Conservation (phyloP, 2,329 filamentous ascomycete species). For the Venturia pyrina region DNA sequence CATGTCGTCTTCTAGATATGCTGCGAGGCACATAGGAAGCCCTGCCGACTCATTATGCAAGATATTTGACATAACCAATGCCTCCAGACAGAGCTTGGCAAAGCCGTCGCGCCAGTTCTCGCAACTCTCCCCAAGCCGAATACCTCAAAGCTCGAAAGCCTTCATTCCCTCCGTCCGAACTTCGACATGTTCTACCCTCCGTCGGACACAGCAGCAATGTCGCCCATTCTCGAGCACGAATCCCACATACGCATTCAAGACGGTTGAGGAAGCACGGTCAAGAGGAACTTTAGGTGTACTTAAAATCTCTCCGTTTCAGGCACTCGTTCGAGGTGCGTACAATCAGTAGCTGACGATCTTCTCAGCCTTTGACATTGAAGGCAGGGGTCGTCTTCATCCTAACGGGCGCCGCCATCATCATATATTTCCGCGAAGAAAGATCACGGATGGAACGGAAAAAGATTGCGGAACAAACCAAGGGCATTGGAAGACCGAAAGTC, state of each 20-base stretch:
- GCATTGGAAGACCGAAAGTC: conserved; percentile 84
- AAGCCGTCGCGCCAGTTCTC: neutral
- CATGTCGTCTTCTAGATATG: conserved; percentile 10
- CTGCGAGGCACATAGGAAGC: neutral
- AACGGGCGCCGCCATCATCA: conserved; percentile 65
- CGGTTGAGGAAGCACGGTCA: conserved; percentile 12
- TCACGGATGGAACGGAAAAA: conserved; percentile 79
- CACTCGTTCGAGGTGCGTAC: conserved; percentile 13
- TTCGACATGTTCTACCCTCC: neutral
- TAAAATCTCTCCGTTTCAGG: conserved; percentile 11
- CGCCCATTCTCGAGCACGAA: neutral
- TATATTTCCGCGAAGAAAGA: conserved; percentile 94
- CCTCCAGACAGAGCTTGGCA: neutral
- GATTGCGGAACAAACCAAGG: conserved; percentile 85
- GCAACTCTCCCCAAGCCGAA: neutral
- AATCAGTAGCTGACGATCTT: conserved; percentile 3
- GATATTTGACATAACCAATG: conserved; percentile 8
- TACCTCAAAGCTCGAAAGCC: neutral
- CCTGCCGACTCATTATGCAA: conserved; percentile 7
- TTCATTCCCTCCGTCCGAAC: neutral
- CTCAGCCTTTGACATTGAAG: conserved; percentile 85
- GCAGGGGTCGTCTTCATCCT: conserved; percentile 76
- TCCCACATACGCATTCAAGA: conserved; percentile 8
- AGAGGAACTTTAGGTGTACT: conserved; percentile 13
- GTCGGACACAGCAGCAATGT: neutral